Evolutionary conservation across 2,329 filamentous ascomycete genomes (phyloP), one percentile per base, ranked within the genome.

Genomic region (Leptographium wingfieldii): DNA sequence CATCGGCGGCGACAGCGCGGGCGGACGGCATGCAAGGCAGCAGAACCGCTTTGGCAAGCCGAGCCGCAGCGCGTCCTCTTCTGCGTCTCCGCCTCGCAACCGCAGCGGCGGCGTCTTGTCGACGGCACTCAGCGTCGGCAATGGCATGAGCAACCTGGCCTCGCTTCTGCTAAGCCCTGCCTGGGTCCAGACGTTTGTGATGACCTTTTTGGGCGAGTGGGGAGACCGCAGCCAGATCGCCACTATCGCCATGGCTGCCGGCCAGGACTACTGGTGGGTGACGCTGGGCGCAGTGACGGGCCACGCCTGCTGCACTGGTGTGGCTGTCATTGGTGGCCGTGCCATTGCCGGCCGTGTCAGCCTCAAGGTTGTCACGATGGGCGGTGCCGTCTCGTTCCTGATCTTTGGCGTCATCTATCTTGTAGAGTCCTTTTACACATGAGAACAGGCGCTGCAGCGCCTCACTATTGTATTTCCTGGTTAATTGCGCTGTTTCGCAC

Each of bases 151-250:
- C 71, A 99, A 99, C 68, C 82, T 99, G 4, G 83, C 91, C 63
- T 91, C 89, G 12, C 78, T 99, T 7, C 80, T 99, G 5, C 80
- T 99, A 48, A 96, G 90, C 72, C 94, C 94, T 1, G 94, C 92
- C 0, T 99, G 94, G 94, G 94, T 99, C 16, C 92, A 97, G 74
- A 99, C 94, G 0, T 99, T 99, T 70, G 83, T 95, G 67, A 99
- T 99, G 94, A 99, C 94, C 2, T 99, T 99, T 75, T 76, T 99
- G 35, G 94, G 94, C 49, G 94, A 99, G 73, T 99, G 94, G 94
- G 94, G 94, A 60, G 94, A 99, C 69, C 85, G 94, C 66, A 95
- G 90, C 71, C 94, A 99, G 75, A 97, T 99, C 68, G 94, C 94
- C 27, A 99, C 94, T 0, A 95, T 99, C 69, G 94, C 94, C 59